Evolutionary conservation across 2,329 filamentous ascomycete genomes (phyloP).

Genomic region (Penicillium sp.): DNA sequence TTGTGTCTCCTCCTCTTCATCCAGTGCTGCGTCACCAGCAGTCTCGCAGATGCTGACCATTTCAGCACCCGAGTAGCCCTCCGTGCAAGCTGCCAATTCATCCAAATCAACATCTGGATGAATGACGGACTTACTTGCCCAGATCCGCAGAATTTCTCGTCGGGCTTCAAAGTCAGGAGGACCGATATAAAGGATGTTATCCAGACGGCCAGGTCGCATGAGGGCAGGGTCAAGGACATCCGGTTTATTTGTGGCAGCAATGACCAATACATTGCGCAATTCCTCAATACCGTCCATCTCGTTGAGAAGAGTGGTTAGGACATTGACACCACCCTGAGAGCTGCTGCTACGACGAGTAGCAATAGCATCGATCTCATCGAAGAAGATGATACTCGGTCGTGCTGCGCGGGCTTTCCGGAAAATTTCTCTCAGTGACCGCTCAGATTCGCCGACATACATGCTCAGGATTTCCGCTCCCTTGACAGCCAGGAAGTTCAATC

Average conservation of each 20-base stretch:
- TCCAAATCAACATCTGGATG: slow-evolving; percentile 69
- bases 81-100: slow-evolving; percentile 67
- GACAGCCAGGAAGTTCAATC: slow-evolving; percentile 91
- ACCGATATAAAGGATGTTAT: slow-evolving; percentile 83
- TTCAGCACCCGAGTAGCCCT: slow-evolving; percentile 87
- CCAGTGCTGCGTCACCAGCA: slow-evolving; percentile 58
- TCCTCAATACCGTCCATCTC: slow-evolving; percentile 96
- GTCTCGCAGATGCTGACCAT: slow-evolving; percentile 67
- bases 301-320: slow-evolving; percentile 85
- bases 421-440: slow-evolving; percentile 81
- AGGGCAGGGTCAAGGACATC: slow-evolving; percentile 85
- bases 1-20: slow-evolving; percentile 56
- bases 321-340: slow-evolving; percentile 69
- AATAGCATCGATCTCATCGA: slow-evolving; percentile 94
- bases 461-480: slow-evolving; percentile 93
- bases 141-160: slow-evolving; percentile 75
- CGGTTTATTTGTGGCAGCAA: slow-evolving; percentile 91
- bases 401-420: slow-evolving; percentile 87
- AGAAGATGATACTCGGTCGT: slow-evolving; percentile 91
- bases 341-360: slow-evolving; percentile 62
- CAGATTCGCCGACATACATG: slow-evolving; percentile 97
- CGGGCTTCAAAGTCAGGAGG: slow-evolving; percentile 76
- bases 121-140: slow-evolving; percentile 66
- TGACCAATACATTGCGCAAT: slow-evolving; percentile 79
- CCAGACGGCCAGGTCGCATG: slow-evolving; percentile 83